These are phyloP conservation scores for Vicia faba DNA, from an alignment of 306 rosid genomes.

Conservation along the genomic window DNA sequence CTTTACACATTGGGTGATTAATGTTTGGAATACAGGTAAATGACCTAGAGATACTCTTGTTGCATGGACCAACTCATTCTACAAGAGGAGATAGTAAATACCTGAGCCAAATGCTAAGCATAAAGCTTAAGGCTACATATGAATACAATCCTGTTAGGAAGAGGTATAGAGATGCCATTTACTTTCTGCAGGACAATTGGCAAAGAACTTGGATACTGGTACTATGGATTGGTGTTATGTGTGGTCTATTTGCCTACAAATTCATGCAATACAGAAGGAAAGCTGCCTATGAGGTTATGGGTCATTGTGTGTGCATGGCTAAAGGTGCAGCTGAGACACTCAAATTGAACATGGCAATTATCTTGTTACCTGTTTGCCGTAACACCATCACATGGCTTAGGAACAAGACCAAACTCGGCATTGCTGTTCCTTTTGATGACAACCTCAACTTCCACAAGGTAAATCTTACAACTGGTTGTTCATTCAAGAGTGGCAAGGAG, in stretches of 20 bases:
- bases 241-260: conserved; percentile 53
- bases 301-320: conserved; percentile 72
- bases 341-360: conserved; percentile 65
- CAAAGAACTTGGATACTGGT: conserved; percentile 57
- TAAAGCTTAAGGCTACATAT: conserved; percentile 47
- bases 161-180: conserved; percentile 38
- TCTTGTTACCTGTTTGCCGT: conserved; percentile 59
- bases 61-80: conserved; percentile 54
- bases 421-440: conserved; percentile 60
- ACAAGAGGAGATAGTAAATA: conserved; percentile 51
- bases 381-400: conserved; percentile 63
- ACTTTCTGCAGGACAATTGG: conserved; percentile 69
- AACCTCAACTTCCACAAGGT: conserved; percentile 68
- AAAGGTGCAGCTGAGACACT: conserved; percentile 78
- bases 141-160: conserved; percentile 45
- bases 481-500: conserved; percentile 14
- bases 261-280: conserved; percentile 47
- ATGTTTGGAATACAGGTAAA: conserved; percentile 48
- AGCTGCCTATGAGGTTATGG: conserved; percentile 54
- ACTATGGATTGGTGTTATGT: conserved; percentile 55
- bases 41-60: conserved; percentile 52
- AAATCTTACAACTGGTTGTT: not conserved
- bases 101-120: conserved; percentile 59
- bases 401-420: conserved; percentile 54
- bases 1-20: conserved; percentile 28